phyloP scores from a whole-genome alignment of 495 filamentous ascomycete species.

The Hypomontagnella monticulosa region DNA sequence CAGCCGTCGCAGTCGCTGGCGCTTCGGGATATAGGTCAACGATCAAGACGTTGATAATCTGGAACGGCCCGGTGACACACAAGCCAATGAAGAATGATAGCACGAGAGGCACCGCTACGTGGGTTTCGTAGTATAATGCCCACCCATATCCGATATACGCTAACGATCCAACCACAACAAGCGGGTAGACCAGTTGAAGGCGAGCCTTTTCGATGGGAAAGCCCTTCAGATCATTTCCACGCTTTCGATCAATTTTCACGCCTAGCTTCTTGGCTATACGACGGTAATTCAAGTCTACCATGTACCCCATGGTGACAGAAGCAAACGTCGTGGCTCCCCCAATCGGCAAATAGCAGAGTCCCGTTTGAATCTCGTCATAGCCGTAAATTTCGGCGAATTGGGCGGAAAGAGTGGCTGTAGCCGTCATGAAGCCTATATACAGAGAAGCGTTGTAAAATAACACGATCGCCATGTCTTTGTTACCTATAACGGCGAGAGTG shows the following conservation, averaged over 20 bases:
- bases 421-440: slow-evolving; percentile 58
- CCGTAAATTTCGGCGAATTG: slow-evolving; percentile 70
- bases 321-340: slow-evolving; percentile 74
- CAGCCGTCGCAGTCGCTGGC: slow-evolving; percentile 58
- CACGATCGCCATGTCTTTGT: slow-evolving; percentile 67
- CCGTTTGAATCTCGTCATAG: slow-evolving; percentile 73
- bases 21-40: slow-evolving; percentile 58
- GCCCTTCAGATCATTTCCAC: slow-evolving; percentile 60
- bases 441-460: slow-evolving; percentile 61
- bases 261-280: slow-evolving; percentile 59
- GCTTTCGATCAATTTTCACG: slow-evolving; percentile 60
- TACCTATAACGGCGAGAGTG: slow-evolving; percentile 69
- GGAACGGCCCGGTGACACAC: slow-evolving; percentile 64
- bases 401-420: slow-evolving; percentile 63
- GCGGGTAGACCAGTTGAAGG: slow-evolving; percentile 62
- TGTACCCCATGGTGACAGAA: slow-evolving; percentile 69
- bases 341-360: slow-evolving; percentile 68
- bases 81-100: slow-evolving; percentile 65
- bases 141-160: slow-evolving; percentile 66
- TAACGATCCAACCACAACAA: slow-evolving; percentile 52
- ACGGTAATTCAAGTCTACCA: slow-evolving; percentile 67
- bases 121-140: slow-evolving; percentile 59
- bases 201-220: slow-evolving; percentile 75
- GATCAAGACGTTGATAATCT: slow-evolving; percentile 57
- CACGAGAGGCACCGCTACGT: slow-evolving; percentile 62